Conservation (phyloP, 2,329 filamentous ascomycete species). For the Neonectria neomacrospora region DNA sequence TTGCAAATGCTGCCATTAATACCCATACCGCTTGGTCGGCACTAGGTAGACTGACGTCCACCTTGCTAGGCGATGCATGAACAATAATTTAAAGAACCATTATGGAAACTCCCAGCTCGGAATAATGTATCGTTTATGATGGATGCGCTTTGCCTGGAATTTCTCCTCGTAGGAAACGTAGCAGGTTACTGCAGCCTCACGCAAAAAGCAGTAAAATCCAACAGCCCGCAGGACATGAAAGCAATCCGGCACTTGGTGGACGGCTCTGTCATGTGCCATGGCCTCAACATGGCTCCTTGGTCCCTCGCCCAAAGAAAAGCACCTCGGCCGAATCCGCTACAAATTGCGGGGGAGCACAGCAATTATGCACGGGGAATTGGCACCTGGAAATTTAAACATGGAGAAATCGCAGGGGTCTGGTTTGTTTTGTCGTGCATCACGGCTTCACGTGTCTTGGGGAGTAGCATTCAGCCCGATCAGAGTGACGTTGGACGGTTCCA, state of each 20-base stretch:
- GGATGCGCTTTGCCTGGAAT: background rate
- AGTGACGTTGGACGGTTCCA: background rate
- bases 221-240: background rate
- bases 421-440: background rate
- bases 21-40: background rate
- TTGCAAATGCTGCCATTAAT: slow-evolving; percentile 5
- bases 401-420: slow-evolving; percentile 10
- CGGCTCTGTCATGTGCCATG: background rate
- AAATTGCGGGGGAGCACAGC: slow-evolving; percentile 19
- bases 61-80: slow-evolving; percentile 4
- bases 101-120: background rate
- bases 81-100: slow-evolving; percentile 5
- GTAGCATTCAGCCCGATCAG: slow-evolving; percentile 1
- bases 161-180: background rate
- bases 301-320: background rate
- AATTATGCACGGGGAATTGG: slow-evolving; percentile 12
- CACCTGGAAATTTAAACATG: slow-evolving; percentile 16
- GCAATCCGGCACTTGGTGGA: background rate
- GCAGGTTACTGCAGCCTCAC: background rate
- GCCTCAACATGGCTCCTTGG: background rate
- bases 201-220: background rate
- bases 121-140: background rate
- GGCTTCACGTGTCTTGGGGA: slow-evolving; percentile 24
- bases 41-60: background rate
- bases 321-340: slow-evolving; percentile 11